phyloP scores from a whole-genome alignment of 1,284 basidiomycete genomes.

The Tetrapyrgos nigripes region DNA sequence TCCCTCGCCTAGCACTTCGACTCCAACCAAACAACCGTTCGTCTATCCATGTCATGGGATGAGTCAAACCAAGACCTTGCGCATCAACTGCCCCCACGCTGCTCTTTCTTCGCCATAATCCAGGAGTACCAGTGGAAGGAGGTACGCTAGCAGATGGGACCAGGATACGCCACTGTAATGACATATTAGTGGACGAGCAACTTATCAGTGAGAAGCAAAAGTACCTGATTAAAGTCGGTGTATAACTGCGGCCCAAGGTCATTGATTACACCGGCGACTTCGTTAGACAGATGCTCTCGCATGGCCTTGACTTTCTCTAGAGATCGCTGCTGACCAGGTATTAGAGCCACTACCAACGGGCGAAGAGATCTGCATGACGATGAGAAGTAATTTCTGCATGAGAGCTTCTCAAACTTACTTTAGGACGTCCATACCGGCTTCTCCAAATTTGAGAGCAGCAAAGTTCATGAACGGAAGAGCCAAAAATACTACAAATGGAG shows the following conservation, averaged over 20 bases:
- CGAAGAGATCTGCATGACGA: conserved; percentile 76
- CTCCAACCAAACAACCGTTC: conserved; percentile 95
- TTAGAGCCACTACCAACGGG: conserved; percentile 89
- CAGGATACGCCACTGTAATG: conserved; percentile 75
- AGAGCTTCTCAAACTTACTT: conserved; percentile 70
- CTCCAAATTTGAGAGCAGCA: conserved; percentile 97
- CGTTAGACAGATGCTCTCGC: conserved; percentile 83
- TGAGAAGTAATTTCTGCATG: conserved; percentile 20
- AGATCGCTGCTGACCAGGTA: conserved; percentile 91
- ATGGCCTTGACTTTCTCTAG: conserved; percentile 83
- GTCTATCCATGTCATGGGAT: conserved; percentile 94
- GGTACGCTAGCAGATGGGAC: conserved; percentile 85
- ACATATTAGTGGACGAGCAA: conserved; percentile 5
- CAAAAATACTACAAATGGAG: conserved; percentile 82
- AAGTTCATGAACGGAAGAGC: conserved; percentile 91
- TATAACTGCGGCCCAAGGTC: conserved; percentile 90
- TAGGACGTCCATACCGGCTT: conserved; percentile 97
- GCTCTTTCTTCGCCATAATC: conserved; percentile 78
- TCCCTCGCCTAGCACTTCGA: conserved; percentile 70
- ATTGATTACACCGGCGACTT: conserved; percentile 90
- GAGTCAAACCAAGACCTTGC: conserved; percentile 78
- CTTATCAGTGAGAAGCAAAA: conserved; percentile 8
- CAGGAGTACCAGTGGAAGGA: conserved; percentile 71
- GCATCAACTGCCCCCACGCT: conserved; percentile 79
- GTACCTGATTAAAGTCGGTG: conserved; percentile 86